These are phyloP conservation scores for Corymbia citriodora DNA, from an alignment of 441 rosid species.

Conservation along the genomic window DNA sequence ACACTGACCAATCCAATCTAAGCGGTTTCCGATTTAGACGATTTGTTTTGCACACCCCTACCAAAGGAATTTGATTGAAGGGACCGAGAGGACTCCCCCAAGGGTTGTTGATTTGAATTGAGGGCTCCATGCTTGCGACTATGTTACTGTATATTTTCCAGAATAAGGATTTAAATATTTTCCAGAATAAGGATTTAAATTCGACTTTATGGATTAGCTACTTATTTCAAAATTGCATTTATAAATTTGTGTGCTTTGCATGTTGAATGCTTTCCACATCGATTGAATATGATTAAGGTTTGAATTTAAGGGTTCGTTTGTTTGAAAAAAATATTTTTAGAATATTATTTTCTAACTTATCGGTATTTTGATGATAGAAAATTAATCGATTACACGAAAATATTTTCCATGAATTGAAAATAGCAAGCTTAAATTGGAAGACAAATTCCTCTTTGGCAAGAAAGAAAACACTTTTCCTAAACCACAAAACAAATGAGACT, in stretches of 20 bases:
- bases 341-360: no score
- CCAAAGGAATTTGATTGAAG: not conserved
- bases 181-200: not conserved
- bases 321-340: not conserved
- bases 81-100: not conserved
- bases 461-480: not conserved
- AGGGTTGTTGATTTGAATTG: not conserved
- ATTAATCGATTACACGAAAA: no score
- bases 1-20: no score
- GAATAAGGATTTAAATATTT: not conserved
- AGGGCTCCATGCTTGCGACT: not conserved
- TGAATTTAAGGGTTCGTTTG: fast-evolving
- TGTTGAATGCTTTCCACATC: not conserved
- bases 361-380: no score
- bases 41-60: no score
- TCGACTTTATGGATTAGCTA: not conserved
- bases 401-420: not conserved
- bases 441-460: not conserved
- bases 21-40: no score
- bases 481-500: not conserved
- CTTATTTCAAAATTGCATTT: not conserved
- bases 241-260: not conserved
- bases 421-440: not conserved
- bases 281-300: not conserved
- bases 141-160: not conserved